A percentile compares a stretch with the other conserved stretches of the same genome.
Conservation (phyloP, 495 filamentous ascomycete species). For the Viridothelium virens region DNA sequence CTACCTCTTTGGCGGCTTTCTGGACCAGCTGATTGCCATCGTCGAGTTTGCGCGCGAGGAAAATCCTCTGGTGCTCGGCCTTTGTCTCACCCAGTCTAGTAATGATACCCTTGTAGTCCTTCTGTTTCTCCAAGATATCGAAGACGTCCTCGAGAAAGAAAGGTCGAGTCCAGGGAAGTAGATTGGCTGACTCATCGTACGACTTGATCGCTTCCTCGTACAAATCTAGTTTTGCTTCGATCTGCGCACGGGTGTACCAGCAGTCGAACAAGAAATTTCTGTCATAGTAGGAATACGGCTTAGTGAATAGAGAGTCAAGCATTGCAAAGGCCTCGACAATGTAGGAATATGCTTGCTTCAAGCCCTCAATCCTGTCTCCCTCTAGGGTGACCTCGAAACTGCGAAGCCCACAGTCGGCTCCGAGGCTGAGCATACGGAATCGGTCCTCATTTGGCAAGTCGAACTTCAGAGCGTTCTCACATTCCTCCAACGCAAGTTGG, state of each 20-base stretch:
- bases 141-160: not conserved
- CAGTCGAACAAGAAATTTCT: not conserved
- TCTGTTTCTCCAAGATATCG: not conserved
- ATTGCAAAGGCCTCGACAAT: not conserved
- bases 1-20: constrained; percentile 3
- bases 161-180: constrained; percentile 8
- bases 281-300: not conserved
- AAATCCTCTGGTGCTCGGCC: not conserved
- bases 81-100: not conserved
- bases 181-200: constrained; percentile 1
- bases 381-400: constrained; percentile 2
- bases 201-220: not conserved
- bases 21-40: not conserved
- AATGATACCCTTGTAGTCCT: not conserved
- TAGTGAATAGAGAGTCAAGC: not conserved
- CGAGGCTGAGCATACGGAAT: not conserved
- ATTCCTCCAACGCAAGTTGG: constrained; percentile 1
- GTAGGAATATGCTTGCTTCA: constrained; percentile 2
- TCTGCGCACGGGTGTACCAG: constrained; percentile 7
- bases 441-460: not conserved
- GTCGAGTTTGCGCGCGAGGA: not conserved
- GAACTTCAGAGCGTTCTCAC: constrained; percentile 6
- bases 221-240: constrained; percentile 4
- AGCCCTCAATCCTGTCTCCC: not conserved
- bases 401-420: not conserved